Conservation (phyloP, 129 eudicot species). For the Oenanthe sinensis region DNA sequence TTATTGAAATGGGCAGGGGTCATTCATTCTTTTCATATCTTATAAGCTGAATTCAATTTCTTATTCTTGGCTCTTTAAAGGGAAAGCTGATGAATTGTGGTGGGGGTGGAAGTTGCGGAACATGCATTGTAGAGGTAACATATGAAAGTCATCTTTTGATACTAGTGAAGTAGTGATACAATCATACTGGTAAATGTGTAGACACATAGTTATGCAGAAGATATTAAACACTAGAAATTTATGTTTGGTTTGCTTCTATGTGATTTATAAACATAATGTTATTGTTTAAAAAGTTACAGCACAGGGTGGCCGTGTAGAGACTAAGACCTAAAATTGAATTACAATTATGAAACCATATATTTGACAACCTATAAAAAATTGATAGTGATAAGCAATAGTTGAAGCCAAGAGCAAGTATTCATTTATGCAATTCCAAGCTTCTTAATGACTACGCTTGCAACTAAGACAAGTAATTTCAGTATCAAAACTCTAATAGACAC, state of each 20-base stretch:
- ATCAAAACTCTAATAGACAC: too few relatives aligned
- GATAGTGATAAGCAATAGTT: too few relatives aligned
- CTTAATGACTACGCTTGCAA: neutral
- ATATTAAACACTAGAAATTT: neutral
- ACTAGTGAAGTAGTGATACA: too few relatives aligned
- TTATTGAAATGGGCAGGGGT: neutral
- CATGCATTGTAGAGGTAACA: slow-evolving; percentile 87
- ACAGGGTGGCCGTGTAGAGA: too few relatives aligned
- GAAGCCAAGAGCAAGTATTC: neutral
- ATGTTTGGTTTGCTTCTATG: neutral
- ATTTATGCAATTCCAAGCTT: too few relatives aligned
- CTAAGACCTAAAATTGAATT: too few relatives aligned
- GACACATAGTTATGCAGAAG: neutral
- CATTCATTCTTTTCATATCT: neutral
- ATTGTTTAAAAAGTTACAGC: neutral
- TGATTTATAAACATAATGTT: neutral
- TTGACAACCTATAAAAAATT: too few relatives aligned
- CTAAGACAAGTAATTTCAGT: too few relatives aligned
- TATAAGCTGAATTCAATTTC: neutral
- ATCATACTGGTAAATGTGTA: neutral
- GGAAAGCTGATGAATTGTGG: slow-evolving; percentile 98
- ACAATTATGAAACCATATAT: too few relatives aligned
- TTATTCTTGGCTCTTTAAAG: slow-evolving; percentile 20
- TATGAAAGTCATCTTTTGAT: neutral
- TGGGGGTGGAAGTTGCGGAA: slow-evolving; percentile 97